phyloP scores from a whole-genome alignment of 805 yeast species.

The Candida palmyrensis region DNA sequence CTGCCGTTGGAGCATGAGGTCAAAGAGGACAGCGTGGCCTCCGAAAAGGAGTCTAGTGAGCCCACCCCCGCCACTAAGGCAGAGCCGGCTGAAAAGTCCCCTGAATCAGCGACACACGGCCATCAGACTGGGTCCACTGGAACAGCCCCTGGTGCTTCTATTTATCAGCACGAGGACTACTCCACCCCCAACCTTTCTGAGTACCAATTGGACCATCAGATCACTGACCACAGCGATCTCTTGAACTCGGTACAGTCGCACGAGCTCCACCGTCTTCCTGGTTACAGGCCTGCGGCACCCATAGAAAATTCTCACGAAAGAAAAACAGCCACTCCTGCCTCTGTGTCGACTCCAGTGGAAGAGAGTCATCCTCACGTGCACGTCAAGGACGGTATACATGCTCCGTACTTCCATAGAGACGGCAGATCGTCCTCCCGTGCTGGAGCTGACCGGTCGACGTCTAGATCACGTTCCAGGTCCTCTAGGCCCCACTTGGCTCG shows the following conservation, averaged over 20 bases:
- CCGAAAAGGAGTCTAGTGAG: constrained; percentile 4
- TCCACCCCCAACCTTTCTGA: constrained; percentile 42
- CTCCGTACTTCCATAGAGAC: constrained; percentile 31
- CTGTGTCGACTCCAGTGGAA: constrained; percentile 1
- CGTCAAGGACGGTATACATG: constrained; percentile 14
- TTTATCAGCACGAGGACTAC: constrained; percentile 19
- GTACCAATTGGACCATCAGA: constrained; percentile 37
- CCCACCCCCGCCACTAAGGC: constrained; percentile 2
- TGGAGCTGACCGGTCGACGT: constrained; percentile 24
- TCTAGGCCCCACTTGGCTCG: constrained; percentile 62
- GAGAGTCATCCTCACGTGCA: background rate
- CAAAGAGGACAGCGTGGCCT: constrained; percentile 6
- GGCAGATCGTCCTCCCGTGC: constrained; percentile 24
- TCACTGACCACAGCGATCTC: constrained; percentile 31
- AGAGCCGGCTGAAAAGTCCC: constrained; percentile 2
- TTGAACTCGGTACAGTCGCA: constrained; percentile 29
- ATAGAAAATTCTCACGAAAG: constrained; percentile 1
- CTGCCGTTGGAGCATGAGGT: constrained; percentile 1
- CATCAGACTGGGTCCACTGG: background rate
- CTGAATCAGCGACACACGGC: background rate
- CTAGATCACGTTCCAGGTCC: constrained; percentile 20
- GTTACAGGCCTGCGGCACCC: constrained; percentile 2
- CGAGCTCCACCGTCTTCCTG: constrained; percentile 29
- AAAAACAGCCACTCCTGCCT: constrained; percentile 3
- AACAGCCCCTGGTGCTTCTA: constrained; percentile 1